Conservation (phyloP, 2,329 filamentous ascomycete species). For the Trichoderma aggressivum region DNA sequence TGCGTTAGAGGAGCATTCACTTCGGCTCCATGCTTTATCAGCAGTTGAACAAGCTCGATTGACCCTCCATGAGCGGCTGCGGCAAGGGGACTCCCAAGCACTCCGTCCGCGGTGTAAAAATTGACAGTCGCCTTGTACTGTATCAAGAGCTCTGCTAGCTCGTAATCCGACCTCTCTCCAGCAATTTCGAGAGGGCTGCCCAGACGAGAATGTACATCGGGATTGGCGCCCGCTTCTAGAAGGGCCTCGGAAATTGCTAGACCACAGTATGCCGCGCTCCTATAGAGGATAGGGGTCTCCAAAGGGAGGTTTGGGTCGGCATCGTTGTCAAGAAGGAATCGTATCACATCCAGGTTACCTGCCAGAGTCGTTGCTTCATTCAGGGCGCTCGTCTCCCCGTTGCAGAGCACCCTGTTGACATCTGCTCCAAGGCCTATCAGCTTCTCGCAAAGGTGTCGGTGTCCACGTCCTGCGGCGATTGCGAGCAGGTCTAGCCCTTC, state of each 20-base stretch:
- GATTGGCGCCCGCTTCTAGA: background rate
- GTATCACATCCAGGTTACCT: too few relatives aligned
- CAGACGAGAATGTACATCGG: background rate
- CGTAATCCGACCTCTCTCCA: background rate
- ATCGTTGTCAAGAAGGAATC: background rate
- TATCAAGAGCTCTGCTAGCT: background rate
- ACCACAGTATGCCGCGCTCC: background rate
- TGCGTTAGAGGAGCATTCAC: background rate
- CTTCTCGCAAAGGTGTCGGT: background rate
- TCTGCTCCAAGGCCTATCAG: background rate
- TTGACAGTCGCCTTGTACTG: background rate
- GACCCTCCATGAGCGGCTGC: background rate
- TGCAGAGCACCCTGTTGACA: background rate
- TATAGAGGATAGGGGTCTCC: fast-evolving
- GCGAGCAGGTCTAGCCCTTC: background rate
- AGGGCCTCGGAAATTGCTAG: background rate
- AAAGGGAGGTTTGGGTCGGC: background rate
- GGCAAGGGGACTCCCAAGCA: background rate
- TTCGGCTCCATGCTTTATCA: background rate
- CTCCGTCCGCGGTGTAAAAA: background rate
- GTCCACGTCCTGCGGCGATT: background rate
- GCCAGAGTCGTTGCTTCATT: too few relatives aligned
- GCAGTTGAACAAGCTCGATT: background rate
- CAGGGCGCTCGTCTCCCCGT: fast-evolving
- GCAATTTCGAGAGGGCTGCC: background rate